Base-by-base conservation (phyloP, 345 rosid species). In the Dovyalis caffra region DNA sequence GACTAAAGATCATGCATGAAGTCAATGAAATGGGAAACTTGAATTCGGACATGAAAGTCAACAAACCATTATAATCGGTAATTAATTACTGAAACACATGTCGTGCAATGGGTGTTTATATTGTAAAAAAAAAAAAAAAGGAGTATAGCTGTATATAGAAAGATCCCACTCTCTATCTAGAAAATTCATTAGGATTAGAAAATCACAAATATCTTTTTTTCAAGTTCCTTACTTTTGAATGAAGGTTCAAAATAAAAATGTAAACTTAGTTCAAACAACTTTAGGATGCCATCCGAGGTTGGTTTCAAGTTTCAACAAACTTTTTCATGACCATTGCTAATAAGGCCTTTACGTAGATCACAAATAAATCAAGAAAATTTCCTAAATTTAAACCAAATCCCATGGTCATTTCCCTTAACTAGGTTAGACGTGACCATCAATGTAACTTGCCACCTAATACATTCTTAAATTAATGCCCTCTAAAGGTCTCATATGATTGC, bases 401-500 rank as follows among this genome's bases (percentile, higher is more conserved):
- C 28, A 53, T 31, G 61, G 80, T 78, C 80, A 49, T 40, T 73
- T 83, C 76, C 76, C 83, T 58, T 60, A 18, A 34, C 75, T 64
- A 53, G 80, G 70, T 79, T 70, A 79, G 57, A 77, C 20, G 85
- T 77, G 68, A 72, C 49, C 69, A 40, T 81, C 76, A 29, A 64
- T 69, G 75, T 57, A 79, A 86, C 85, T 57, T 58, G 26, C 68
- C 21, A 83, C 82, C 85, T 67, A 83, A 83, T 77, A 32, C 37
- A 15, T 20, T 64, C 31, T 56, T 47, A 7, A 34, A 60, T 68
- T 28, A 64, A 62, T 21, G 62, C 6, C 74, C 63, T 47, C 31
- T 69, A 51, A 21, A 47, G 31, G 47, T 26, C 34, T 62, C 57
- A 18, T 21, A 56, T 25, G 76, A 18, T 69, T 75, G 68, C 79